A percentile compares a stretch with the other conserved stretches of the same genome.
Conservation (phyloP, 2,329 filamentous ascomycete species). For the Elsinoe ampelina region DNA sequence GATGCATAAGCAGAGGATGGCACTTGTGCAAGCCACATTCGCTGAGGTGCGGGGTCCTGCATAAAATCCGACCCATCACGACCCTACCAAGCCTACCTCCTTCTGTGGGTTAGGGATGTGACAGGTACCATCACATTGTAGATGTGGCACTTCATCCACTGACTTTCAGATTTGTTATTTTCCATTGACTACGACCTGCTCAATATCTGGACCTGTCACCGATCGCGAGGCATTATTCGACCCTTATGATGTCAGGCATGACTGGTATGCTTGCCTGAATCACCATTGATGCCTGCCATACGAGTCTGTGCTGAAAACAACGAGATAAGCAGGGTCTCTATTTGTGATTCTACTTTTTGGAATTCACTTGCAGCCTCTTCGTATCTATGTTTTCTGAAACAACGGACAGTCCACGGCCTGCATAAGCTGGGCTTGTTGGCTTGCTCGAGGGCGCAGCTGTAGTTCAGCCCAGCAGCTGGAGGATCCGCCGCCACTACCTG, state of each 20-base stretch:
- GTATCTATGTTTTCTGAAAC: not conserved
- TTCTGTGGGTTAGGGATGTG: not conserved
- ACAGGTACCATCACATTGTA: not conserved
- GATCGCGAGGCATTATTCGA: no score
- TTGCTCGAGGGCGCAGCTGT: not conserved
- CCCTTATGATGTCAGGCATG: not conserved
- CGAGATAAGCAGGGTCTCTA: not conserved
- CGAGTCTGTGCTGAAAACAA: not conserved
- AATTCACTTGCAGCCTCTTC: not conserved
- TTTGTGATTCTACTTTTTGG: not conserved
- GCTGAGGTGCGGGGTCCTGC: not conserved
- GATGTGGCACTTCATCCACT: not conserved
- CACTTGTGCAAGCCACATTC: not conserved
- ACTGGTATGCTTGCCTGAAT: constrained; percentile 5
- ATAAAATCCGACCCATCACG: not conserved
- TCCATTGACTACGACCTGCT: not conserved
- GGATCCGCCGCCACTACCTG: not conserved
- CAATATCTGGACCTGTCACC: no score
- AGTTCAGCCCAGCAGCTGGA: not conserved
- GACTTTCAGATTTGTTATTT: not conserved
- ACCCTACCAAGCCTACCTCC: not conserved
- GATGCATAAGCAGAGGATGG: not conserved
- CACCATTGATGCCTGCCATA: not conserved
- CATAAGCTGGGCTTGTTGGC: not conserved
- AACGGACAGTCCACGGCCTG: not conserved